Evolutionary conservation across 1,139 yeast species (phyloP).

Genomic region (Candida buenavistaensis): DNA sequence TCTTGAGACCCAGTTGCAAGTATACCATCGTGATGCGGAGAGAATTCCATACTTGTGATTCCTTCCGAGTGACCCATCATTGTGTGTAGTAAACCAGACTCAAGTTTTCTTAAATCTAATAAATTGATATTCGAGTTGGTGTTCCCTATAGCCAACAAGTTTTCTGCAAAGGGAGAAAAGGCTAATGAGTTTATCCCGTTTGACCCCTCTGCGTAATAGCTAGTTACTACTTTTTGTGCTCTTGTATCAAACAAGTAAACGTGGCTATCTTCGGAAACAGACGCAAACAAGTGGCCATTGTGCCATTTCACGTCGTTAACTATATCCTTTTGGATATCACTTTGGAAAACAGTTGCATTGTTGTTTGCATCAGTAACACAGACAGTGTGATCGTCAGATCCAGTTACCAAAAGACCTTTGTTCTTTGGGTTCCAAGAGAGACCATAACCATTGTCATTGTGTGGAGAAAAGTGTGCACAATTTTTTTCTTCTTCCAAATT

Average conservation of each 20-base stretch:
- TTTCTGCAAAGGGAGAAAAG: conserved; percentile 60
- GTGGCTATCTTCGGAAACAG: conserved; percentile 67
- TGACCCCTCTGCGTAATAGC: conserved; percentile 32
- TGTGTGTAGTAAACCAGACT: conserved; percentile 50
- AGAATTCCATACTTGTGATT: conserved; percentile 69
- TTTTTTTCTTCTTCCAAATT: conserved; percentile 34
- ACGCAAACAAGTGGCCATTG: conserved; percentile 54
- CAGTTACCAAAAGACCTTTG: conserved; percentile 53
- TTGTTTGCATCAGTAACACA: conserved; percentile 32
- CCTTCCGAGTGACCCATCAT: conserved; percentile 79
- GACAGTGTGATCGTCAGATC: conserved; percentile 63
- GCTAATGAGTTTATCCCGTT: conserved; percentile 61
- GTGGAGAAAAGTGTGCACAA: conserved; percentile 47
- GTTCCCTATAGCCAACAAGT: conserved; percentile 68
- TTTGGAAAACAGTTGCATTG: conserved; percentile 11
- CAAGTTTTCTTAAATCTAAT: conserved; percentile 56
- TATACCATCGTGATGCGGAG: conserved; percentile 68
- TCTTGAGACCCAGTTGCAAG: conserved; percentile 75
- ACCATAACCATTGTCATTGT: conserved; percentile 70
- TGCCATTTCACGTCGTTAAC: conserved; percentile 81
- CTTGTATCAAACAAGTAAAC: conserved; percentile 47
- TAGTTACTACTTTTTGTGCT: conserved; percentile 24
- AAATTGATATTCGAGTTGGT: conserved; percentile 65
- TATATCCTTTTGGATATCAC: conserved; percentile 46
- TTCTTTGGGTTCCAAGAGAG: conserved; percentile 57